Evolutionary conservation across 2,329 filamentous ascomycete species (phyloP), one percentile per base, ranked within the genome.

Genomic region (Claviceps sp.): DNA sequence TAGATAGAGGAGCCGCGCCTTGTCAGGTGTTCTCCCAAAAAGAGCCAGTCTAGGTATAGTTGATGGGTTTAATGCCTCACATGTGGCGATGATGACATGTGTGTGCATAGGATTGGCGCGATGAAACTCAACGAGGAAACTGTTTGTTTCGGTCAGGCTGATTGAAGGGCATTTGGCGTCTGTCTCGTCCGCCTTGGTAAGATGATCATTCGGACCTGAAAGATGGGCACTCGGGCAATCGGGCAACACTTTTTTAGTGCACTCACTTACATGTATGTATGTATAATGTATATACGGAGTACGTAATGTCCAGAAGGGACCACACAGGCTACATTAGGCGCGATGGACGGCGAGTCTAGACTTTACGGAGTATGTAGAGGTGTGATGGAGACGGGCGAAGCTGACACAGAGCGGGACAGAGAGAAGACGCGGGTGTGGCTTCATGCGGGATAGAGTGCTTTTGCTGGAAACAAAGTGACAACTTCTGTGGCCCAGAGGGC

Each of bases 31-130:
- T 30, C 26, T 30, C 26, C 26, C 41, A 24, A 22, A 13, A 4
- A 16, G 9, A 43, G 41, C 13, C 41, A 24, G 18, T 13, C 20
- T 43, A 20, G 9, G 18, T 24, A 30, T 20, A 44, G 14, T 14
- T 26, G 4, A 30, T n/a, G 4, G 22, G 22, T 20, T 45, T 44
- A 53, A 53, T 51, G 48, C 52, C 52, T 53, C 48, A 48, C 44
- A 53, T 47, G 52, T 47, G 43, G 51, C 34, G 22, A 45, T 24
- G 24, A 48, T 40, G 14, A 30, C 8, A 47, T 41, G 22, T 48
- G 20, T 40, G 5, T n/a, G 47, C 46, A 48, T 51, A 47, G 42
- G 34, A 38, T 44, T 38, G 36, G 40, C 26, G 24, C n/a, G 48
- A 51, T 51, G 45, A 45, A 51, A 53, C 52, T 47, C 48, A 30